A percentile compares a stretch with the other conserved stretches of the same genome.
These are phyloP conservation scores for Puccinia triticina DNA, from an alignment of 1,284 basidiomycete species.

Conservation along the genomic window DNA sequence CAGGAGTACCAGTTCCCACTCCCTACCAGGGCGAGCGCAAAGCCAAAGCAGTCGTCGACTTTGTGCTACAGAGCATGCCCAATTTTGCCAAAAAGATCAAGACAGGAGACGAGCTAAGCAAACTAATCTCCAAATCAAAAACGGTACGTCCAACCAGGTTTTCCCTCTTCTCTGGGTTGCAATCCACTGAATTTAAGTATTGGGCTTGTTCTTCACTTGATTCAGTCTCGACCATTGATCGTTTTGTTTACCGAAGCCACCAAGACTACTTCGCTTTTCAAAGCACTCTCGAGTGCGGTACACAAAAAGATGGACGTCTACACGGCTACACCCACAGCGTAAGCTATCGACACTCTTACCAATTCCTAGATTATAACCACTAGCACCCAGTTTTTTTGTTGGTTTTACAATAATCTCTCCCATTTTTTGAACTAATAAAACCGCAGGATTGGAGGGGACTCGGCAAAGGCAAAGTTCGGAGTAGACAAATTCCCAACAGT, in stretches of 20 bases:
- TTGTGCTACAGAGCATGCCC: conserved; percentile 42
- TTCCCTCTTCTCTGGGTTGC: neutral
- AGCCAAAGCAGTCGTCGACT: conserved; percentile 47
- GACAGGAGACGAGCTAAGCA: conserved; percentile 21
- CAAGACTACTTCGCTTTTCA: conserved; percentile 38
- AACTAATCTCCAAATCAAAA: conserved; percentile 37
- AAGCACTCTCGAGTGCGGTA: conserved; percentile 49
- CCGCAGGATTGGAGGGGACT: conserved; percentile 25
- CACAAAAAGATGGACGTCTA: conserved; percentile 50
- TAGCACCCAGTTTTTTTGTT: neutral
- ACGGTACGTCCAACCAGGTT: conserved; percentile 22
- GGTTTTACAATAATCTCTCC: neutral
- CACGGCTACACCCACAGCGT: conserved; percentile 38
- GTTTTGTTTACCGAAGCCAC: conserved; percentile 42
- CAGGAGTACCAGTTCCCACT: conserved; percentile 27
- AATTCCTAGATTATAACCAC: neutral
- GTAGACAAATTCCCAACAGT: conserved; percentile 32
- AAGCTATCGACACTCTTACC: neutral
- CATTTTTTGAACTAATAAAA: neutral
- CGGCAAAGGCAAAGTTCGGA: neutral
- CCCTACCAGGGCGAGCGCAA: conserved; percentile 45
- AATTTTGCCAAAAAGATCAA: conserved; percentile 49
- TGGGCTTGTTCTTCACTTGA: neutral
- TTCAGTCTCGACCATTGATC: conserved; percentile 41
- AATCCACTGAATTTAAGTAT: neutral